phyloP scores from a whole-genome alignment of 352 stramenopile genomes.

The Phytopythium kandeliae region DNA sequence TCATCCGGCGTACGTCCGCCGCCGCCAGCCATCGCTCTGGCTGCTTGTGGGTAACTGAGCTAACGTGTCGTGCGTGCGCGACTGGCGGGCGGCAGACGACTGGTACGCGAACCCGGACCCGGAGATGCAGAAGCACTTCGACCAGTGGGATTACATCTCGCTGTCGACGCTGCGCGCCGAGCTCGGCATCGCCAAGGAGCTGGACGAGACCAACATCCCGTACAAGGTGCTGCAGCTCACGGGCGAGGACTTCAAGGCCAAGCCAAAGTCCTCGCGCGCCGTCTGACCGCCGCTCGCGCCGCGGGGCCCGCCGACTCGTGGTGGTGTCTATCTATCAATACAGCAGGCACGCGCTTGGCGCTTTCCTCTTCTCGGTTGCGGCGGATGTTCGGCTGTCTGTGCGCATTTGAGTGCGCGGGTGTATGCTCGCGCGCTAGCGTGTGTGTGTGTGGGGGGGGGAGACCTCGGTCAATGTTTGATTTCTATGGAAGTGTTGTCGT shows the following conservation, averaged over 20 bases:
- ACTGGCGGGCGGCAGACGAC: constrained; percentile 69
- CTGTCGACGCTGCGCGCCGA: constrained; percentile 76
- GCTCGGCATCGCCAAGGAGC: constrained; percentile 73
- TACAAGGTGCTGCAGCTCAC: constrained; percentile 83
- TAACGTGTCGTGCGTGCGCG: no score
- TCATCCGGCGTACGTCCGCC: constrained; percentile 64
- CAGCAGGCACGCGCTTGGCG: no score
- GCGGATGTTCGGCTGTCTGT: no score
- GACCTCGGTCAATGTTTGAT: constrained; percentile 55
- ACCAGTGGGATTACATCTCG: constrained; percentile 86
- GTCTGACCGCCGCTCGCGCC: constrained; percentile 10
- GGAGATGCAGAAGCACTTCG: constrained; percentile 82
- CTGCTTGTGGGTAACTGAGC: no score
- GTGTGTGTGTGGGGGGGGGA: constrained; percentile 8
- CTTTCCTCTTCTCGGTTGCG: no score
- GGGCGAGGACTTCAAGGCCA: constrained; percentile 52
- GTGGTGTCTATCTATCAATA: no score
- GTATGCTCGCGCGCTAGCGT: no score
- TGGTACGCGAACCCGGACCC: constrained; percentile 71
- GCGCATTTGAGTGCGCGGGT: no score
- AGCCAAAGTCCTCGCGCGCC: constrained; percentile 17
- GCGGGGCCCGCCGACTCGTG: no score
- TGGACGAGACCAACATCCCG: constrained; percentile 83
- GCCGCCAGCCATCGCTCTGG: no score
- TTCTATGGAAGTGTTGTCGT: constrained; percentile 75